These are phyloP conservation scores for Purpureocillium takamizusanense DNA, from an alignment of 2,329 filamentous ascomycete species.

Conservation along the genomic window DNA sequence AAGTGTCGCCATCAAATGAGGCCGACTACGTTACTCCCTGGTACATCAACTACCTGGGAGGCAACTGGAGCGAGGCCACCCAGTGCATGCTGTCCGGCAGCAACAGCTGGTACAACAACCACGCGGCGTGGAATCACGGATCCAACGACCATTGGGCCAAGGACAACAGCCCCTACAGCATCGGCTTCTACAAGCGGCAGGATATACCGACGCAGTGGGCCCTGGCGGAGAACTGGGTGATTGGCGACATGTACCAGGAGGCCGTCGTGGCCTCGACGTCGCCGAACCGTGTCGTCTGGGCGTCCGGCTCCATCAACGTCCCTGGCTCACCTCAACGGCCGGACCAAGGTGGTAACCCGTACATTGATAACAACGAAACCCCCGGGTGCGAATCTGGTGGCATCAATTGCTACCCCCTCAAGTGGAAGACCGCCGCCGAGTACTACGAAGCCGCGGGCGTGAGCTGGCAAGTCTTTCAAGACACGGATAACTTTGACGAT, in stretches of 20 bases:
- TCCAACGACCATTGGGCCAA: conserved; percentile 44
- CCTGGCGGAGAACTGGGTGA: conserved; percentile 43
- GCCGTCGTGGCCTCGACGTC: conserved; percentile 41
- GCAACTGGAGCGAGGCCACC: conserved; percentile 38
- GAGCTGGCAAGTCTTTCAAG: conserved; percentile 41
- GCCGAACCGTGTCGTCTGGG: conserved; percentile 42
- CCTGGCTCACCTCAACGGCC: conserved; percentile 32
- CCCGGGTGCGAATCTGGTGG: conserved; percentile 31
- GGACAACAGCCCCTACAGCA: conserved; percentile 44
- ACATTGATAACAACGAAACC: conserved; percentile 41
- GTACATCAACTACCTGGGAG: conserved; percentile 46
- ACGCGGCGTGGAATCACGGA: conserved; percentile 39
- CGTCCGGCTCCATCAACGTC: conserved; percentile 41
- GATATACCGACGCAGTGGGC: conserved; percentile 47
- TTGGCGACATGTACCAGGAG: conserved; percentile 50
- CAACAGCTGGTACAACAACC: conserved; percentile 43
- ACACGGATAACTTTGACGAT: conserved; percentile 43
- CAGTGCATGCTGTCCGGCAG: conserved; percentile 44
- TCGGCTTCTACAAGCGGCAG: conserved; percentile 38
- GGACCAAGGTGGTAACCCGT: conserved; percentile 32
- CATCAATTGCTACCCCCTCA: conserved; percentile 43
- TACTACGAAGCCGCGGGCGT: conserved; percentile 37
- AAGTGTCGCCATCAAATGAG: conserved; percentile 30
- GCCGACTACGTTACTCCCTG: conserved; percentile 38
- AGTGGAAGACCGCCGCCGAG: conserved; percentile 43